These are phyloP conservation scores for Podospora pseudoanserina DNA, from an alignment of 495 filamentous ascomycete species.

Conservation along the genomic window DNA sequence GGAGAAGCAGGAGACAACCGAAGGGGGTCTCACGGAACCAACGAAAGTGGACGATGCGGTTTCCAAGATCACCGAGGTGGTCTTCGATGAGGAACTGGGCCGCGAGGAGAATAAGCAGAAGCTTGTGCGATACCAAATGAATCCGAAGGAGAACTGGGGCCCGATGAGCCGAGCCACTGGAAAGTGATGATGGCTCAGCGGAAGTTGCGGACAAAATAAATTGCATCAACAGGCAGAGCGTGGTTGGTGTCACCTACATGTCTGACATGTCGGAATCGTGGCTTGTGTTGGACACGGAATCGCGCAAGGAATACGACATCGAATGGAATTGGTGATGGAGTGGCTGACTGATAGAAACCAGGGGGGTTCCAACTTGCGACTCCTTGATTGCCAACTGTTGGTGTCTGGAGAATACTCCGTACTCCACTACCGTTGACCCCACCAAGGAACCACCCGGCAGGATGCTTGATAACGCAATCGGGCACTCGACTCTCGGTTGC, in stretches of 20 bases:
- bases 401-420: not conserved
- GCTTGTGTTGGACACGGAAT: not conserved
- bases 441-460: not conserved
- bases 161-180: conserved; percentile 75
- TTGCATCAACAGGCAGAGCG: not conserved
- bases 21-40: conserved; percentile 15
- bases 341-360: not conserved
- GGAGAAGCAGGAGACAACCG: conserved; percentile 24
- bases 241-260: not conserved
- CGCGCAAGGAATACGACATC: not conserved
- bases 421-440: not conserved
- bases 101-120: conserved; percentile 59
- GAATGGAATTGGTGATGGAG: not conserved
- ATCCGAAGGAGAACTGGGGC: conserved; percentile 89
- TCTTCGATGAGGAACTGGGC: conserved; percentile 80
- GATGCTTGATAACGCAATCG: not conserved
- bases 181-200: conserved; percentile 23
- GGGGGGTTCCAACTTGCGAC: not conserved
- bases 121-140: conserved; percentile 78
- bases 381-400: not conserved
- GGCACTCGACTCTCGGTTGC: no score
- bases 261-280: not conserved
- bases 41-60: conserved; percentile 17
- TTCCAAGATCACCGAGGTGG: conserved; percentile 52
- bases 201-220: conserved; percentile 1